Evolutionary conservation across 1,139 yeast species (phyloP), one percentile per base, ranked within the genome.

Genomic region (Blastobotrys serpentis): DNA sequence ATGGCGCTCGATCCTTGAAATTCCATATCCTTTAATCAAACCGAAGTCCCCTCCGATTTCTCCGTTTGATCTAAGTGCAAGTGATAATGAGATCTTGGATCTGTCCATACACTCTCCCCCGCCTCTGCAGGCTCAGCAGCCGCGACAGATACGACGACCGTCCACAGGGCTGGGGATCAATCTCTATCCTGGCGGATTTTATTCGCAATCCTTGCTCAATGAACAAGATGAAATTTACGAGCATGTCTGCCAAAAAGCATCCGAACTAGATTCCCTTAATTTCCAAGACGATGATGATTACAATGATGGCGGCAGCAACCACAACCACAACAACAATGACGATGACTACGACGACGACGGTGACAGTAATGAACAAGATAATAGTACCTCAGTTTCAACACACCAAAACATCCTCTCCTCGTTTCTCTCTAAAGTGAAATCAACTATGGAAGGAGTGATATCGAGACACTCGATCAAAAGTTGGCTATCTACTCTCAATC

Each of bases 1-100:
- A 23, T 62, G 64, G 64, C 54, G 53, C 23, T 47, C 56, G 16
- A 56, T 61, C 10, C 52, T 62, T 37, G 52, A 51, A 25, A 46
- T 51, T 16, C 54, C 56, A 6, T 23, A 43, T 19, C 46, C 49
- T 11, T n/a, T 17, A 14, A 10, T 19, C 13, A 29, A 29, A 11
- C 21, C 37, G 13, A 33, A 33, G 21, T 33, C 37, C 11, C 40
- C 40, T 22, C 42, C 37, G 25, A 41, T 41, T 4, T 41, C 43
- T 17, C 43, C 43, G 19, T 29, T 41, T 22, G 34, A 29, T 11
- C 37, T 41, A 3, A 32, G 25, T n/a, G 43, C n/a, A 16, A 25
- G 13, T 22, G 43, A n/a, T 8, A 13, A 23, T 14, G 36, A 40
- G 25, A 17, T 36, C 10, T 18, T 36, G 8, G 40, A 36, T n/a